phyloP scores from a whole-genome alignment of 306 rosid species.

The Prunus salicina region DNA sequence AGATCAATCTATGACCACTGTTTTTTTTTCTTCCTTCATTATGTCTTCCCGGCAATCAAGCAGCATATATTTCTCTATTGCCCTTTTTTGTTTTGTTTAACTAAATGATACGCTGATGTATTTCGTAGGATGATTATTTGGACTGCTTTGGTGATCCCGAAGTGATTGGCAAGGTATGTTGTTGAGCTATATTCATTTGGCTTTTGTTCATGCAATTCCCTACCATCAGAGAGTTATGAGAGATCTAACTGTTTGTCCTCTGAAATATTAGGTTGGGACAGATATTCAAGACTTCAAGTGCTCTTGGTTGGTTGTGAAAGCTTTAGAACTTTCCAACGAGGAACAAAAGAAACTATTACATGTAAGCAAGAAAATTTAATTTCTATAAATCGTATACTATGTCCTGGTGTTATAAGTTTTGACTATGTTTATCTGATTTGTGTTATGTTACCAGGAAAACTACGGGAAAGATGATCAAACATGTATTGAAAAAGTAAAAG shows the following conservation, averaged over 20 bases:
- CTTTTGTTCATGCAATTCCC: conserved; percentile 12
- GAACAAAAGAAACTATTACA: conserved; percentile 65
- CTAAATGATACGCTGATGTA: background rate
- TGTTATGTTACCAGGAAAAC: conserved; percentile 50
- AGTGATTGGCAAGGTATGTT: conserved; percentile 81
- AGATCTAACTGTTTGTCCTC: conserved; percentile 29
- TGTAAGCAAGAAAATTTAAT: conserved; percentile 42
- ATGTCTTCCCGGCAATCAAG: background rate
- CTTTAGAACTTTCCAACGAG: conserved; percentile 66
- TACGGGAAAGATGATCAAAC: conserved; percentile 67
- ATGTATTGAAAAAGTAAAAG: conserved; percentile 70
- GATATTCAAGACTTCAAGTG: conserved; percentile 98
- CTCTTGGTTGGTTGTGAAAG: conserved; percentile 94
- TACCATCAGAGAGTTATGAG: background rate
- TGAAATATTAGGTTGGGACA: conserved; percentile 73
- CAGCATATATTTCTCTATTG: background rate
- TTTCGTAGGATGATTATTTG: conserved; percentile 83
- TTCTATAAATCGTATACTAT: background rate
- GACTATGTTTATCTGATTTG: background rate
- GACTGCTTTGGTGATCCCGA: conserved; percentile 86
- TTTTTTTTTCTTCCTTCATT: background rate
- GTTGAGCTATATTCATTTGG: background rate
- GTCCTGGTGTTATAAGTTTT: background rate
- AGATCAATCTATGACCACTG: background rate
- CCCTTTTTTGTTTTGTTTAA: background rate